Conservation (phyloP, 2,329 filamentous ascomycete species). For the Graphilbum fragrans region DNA sequence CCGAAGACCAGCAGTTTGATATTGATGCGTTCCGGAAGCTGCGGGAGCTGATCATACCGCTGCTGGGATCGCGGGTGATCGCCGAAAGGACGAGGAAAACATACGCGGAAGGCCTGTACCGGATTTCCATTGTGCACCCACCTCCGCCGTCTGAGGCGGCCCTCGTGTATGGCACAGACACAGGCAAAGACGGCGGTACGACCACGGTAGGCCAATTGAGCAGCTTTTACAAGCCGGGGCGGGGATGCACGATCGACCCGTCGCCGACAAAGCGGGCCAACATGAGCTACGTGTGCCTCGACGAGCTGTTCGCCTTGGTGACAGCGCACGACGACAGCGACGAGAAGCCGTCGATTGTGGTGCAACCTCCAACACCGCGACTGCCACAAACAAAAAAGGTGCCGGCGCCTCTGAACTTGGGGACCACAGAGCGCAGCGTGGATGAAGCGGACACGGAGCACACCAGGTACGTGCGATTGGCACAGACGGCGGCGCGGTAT, state of each 20-base stretch:
- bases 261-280: conserved; percentile 50
- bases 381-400: conserved; percentile 12
- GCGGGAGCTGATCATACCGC: conserved; percentile 59
- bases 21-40: conserved; percentile 60
- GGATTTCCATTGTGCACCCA: conserved; percentile 67
- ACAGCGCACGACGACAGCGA: conserved; percentile 23
- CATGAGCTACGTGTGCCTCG: conserved; percentile 71
- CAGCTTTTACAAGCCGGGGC: conserved; percentile 50
- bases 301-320: conserved; percentile 64
- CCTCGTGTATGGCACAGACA: conserved; percentile 39
- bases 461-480: conserved; percentile 44
- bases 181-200: conserved; percentile 27
- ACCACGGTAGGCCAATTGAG: conserved; percentile 30
- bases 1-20: conserved; percentile 69
- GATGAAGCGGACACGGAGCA: conserved; percentile 15
- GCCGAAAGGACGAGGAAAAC: conserved; percentile 53
- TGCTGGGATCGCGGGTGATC: conserved; percentile 54
- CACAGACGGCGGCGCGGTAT: conserved; percentile 65
- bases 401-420: background rate
- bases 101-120: conserved; percentile 69
- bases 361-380: conserved; percentile 32
- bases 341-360: conserved; percentile 21
- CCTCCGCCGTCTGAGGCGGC: conserved; percentile 42
- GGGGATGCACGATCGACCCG: conserved; percentile 61
- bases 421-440: too few species aligned